These are phyloP conservation scores for Adansonia digitata DNA, from an alignment of 345 rosid genomes.

Conservation along the genomic window DNA sequence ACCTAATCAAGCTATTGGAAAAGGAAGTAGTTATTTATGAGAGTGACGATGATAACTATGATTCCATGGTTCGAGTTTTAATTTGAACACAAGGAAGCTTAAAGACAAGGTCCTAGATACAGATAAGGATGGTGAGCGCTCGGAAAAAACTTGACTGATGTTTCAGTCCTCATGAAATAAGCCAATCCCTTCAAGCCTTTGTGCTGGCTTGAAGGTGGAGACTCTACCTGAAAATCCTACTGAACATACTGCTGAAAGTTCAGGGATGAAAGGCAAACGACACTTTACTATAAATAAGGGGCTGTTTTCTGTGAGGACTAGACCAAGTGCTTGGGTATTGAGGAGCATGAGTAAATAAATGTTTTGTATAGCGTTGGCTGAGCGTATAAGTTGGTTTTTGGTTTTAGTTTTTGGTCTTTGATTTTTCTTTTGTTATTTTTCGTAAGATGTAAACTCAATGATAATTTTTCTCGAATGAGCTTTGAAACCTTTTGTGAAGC, in stretches of 20 bases:
- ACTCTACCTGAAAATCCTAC: constrained; percentile 18
- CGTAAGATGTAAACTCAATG: constrained; percentile 10
- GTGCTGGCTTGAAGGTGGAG: constrained; percentile 31
- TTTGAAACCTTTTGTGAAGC: constrained; percentile 11
- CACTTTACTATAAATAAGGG: constrained; percentile 34
- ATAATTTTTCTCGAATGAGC: constrained; percentile 5
- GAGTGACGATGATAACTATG: constrained; percentile 38
- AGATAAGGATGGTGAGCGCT: neutral
- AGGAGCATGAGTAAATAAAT: constrained; percentile 21
- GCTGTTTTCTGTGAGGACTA: constrained; percentile 55
- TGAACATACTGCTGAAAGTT: constrained; percentile 22
- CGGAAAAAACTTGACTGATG: neutral
- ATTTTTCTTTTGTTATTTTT: constrained; percentile 13
- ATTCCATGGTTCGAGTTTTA: neutral
- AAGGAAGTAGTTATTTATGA: constrained; percentile 51
- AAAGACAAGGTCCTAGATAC: constrained; percentile 7
- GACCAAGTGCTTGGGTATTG: constrained; percentile 58
- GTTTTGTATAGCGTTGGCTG: constrained; percentile 2
- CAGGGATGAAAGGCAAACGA: constrained; percentile 21
- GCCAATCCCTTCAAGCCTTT: constrained; percentile 28
- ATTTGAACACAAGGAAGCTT: constrained; percentile 10
- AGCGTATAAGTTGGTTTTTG: constrained; percentile 8
- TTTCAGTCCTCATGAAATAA: neutral
- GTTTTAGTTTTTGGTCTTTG: constrained; percentile 7
- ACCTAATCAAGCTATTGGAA: constrained; percentile 46